Evolutionary conservation across 2,329 filamentous ascomycete species (phyloP).

Genomic region (Uncinocarpus reesii): DNA sequence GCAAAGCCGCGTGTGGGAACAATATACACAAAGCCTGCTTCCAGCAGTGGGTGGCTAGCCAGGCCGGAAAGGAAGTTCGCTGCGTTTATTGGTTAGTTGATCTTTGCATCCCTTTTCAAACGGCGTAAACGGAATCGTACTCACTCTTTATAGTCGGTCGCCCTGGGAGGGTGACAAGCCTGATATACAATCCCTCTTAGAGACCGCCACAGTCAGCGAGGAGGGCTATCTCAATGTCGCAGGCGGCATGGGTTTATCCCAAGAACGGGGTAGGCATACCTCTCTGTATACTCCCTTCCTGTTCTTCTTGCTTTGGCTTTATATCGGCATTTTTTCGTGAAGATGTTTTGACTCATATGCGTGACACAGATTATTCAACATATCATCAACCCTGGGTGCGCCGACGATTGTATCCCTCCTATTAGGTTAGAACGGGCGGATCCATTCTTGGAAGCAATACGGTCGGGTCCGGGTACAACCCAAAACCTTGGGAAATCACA

Average conservation of each 20-base stretch:
- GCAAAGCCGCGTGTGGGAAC: slow-evolving; percentile 51
- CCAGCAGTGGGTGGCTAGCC: slow-evolving; percentile 41
- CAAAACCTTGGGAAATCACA: background rate
- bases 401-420: slow-evolving; percentile 21
- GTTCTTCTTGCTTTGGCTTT: no score
- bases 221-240: slow-evolving; percentile 41
- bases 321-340: background rate
- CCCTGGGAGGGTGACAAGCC: slow-evolving; percentile 30
- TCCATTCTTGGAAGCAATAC: no score
- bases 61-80: slow-evolving; percentile 24
- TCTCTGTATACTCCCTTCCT: slow-evolving; percentile 6
- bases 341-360: background rate
- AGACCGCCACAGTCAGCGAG: slow-evolving; percentile 21
- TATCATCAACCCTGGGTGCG: slow-evolving; percentile 34
- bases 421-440: slow-evolving; percentile 6
- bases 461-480: background rate
- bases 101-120: background rate
- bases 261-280: slow-evolving; percentile 28
- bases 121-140: background rate
- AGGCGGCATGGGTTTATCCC: slow-evolving; percentile 32
- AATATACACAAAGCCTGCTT: slow-evolving; percentile 53
- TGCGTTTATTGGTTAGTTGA: slow-evolving; percentile 39
- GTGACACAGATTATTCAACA: slow-evolving; percentile 29
- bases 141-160: slow-evolving; percentile 27
- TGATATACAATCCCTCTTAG: slow-evolving; percentile 25